phyloP scores from a whole-genome alignment of 1,139 yeast species.

The Pichia sp. region DNA sequence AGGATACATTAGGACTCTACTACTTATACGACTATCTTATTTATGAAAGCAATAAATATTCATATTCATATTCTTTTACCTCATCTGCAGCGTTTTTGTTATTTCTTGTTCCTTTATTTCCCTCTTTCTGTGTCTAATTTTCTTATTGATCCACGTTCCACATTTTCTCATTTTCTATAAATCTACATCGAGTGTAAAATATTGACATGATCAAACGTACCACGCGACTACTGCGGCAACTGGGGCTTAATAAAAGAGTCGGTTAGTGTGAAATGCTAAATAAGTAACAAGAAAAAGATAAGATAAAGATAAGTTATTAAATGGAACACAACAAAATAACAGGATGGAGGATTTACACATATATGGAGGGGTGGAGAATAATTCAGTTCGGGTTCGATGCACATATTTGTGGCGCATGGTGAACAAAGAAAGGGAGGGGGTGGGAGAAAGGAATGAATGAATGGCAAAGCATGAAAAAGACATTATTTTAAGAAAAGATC shows the following conservation, averaged over 20 bases:
- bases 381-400: neutral
- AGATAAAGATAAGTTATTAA: neutral
- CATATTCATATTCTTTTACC: conserved; percentile 1
- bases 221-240: neutral
- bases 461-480: neutral
- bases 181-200: neutral
- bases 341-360: neutral
- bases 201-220: neutral
- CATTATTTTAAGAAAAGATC: neutral
- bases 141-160: neutral
- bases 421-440: neutral
- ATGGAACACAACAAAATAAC: neutral
- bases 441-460: neutral
- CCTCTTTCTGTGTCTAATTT: neutral
- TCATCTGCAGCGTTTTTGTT: neutral
- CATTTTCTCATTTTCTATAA: neutral
- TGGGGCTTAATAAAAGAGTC: neutral
- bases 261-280: neutral
- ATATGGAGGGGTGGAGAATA: neutral
- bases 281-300: neutral
- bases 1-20: neutral
- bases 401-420: neutral
- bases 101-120: neutral
- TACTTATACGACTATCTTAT: neutral
- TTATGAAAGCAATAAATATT: conserved; percentile 3